These are phyloP conservation scores for Akanthomyces muscarius DNA, from an alignment of 2,329 filamentous ascomycete species.

Conservation along the genomic window DNA sequence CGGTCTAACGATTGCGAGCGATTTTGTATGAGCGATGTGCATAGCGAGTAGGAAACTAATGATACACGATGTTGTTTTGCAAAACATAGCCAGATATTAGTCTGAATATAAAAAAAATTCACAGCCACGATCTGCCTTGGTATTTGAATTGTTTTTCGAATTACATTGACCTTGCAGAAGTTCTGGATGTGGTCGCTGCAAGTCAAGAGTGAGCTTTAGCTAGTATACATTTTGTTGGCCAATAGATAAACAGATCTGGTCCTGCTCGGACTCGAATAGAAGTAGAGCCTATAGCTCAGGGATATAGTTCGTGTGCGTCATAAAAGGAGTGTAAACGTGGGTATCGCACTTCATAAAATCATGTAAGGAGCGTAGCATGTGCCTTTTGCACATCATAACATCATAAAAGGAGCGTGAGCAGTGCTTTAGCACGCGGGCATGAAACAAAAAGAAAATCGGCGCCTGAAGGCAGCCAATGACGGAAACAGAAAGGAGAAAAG, in stretches of 20 bases:
- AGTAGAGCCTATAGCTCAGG: neutral
- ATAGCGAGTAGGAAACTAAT: neutral
- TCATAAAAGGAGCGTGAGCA: slow-evolving; percentile 6
- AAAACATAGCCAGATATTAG: neutral
- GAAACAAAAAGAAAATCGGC: neutral
- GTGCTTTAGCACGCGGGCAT: neutral
- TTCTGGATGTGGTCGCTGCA: neutral
- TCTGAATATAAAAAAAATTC: neutral
- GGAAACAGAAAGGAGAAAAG: neutral
- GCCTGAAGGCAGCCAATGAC: neutral
- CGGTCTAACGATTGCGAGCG: neutral
- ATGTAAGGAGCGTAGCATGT: slow-evolving; percentile 6
- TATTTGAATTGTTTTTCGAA: neutral
- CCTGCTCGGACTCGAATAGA: neutral
- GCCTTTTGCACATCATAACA: neutral
- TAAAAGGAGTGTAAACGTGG: slow-evolving; percentile 8
- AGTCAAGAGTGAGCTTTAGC: neutral
- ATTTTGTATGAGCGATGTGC: neutral
- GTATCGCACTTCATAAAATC: slow-evolving; percentile 10
- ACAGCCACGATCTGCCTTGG: neutral
- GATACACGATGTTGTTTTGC: neutral
- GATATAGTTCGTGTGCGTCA: slow-evolving; percentile 5
- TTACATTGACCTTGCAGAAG: neutral
- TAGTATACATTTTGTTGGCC: slow-evolving; percentile 7
- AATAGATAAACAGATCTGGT: slow-evolving; percentile 6